phyloP scores from a whole-genome alignment of 768 basidiomycete genomes.

The Cyclocybe cylindracea region DNA sequence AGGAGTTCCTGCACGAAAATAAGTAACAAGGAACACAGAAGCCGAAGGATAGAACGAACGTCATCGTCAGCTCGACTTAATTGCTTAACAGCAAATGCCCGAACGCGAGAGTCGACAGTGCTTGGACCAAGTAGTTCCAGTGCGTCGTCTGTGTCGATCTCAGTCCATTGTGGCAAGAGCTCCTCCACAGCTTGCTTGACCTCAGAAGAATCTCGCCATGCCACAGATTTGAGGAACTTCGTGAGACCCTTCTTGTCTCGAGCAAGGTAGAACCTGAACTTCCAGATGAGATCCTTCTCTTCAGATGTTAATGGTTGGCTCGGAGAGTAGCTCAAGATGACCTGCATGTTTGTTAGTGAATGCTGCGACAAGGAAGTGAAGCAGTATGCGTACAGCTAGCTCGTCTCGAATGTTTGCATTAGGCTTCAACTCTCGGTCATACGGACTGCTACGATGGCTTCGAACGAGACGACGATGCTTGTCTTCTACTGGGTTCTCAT shows the following conservation, averaged over 20 bases:
- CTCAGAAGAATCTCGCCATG: conserved; percentile 95
- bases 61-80: conserved; percentile 93
- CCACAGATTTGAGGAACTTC: conserved; percentile 97
- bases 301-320: conserved; percentile 84
- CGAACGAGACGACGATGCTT: conserved; percentile 94
- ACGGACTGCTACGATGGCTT: conserved; percentile 92
- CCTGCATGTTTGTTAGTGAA: conserved; percentile 41
- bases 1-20: conserved; percentile 71
- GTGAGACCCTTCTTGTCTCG: conserved; percentile 92
- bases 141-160: conserved; percentile 96
- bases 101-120: conserved; percentile 87
- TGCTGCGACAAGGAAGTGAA: background rate
- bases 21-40: conserved; percentile 1
- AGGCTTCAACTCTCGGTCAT: conserved; percentile 94
- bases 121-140: conserved; percentile 91
- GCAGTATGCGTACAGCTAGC: conserved; percentile 62
- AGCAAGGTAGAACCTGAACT: conserved; percentile 96
- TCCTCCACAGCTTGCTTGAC: conserved; percentile 98
- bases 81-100: conserved; percentile 93
- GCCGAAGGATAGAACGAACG: conserved; percentile 41
- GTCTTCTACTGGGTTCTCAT: conserved; percentile 97
- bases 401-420: conserved; percentile 96
- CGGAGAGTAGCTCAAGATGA: conserved; percentile 89
- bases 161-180: conserved; percentile 93
- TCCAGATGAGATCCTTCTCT: conserved; percentile 97